Conservation (phyloP, 1,284 basidiomycete species). For the Hemileia vastatrix region DNA sequence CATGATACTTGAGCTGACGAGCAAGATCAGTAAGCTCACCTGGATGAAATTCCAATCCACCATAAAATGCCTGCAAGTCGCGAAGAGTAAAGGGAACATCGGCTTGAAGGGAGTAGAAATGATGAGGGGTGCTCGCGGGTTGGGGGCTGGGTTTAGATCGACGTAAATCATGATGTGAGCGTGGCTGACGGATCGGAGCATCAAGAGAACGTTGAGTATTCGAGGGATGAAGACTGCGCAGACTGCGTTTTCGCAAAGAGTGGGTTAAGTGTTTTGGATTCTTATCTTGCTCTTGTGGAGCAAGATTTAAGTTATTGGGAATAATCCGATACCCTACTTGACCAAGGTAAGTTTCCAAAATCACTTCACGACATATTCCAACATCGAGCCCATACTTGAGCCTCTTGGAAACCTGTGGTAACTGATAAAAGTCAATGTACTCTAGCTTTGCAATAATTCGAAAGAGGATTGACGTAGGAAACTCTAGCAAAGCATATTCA, state of each 20-base stretch:
- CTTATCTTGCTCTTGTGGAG: not conserved
- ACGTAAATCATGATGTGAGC: not conserved
- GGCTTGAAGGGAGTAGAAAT: not conserved
- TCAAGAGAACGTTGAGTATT: not conserved
- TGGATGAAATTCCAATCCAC: constrained; percentile 19
- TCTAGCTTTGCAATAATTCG: constrained; percentile 10
- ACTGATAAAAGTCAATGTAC: constrained; percentile 20
- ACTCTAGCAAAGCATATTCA: constrained; percentile 1
- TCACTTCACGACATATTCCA: constrained; percentile 16
- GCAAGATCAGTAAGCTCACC: constrained; percentile 10
- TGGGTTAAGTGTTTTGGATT: too few relatives aligned
- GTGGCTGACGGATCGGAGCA: not conserved
- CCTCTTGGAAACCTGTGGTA: constrained; percentile 11
- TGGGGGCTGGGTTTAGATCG: not conserved
- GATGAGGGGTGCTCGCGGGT: not conserved
- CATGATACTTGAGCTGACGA: constrained; percentile 25
- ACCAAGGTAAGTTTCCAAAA: constrained; percentile 10
- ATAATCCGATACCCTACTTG: constrained; percentile 13
- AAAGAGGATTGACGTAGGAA: constrained; percentile 10
- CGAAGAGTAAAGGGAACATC: constrained; percentile 4
- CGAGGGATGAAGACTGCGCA: too few relatives aligned
- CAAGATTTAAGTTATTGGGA: not conserved
- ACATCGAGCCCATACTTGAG: too few relatives aligned
- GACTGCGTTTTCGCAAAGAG: too few relatives aligned
- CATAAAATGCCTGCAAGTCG: constrained; percentile 16